Evolutionary conservation across 2,329 filamentous ascomycete genomes (phyloP), one percentile per base, ranked within the genome.

Genomic region (Aspergillus sp.): DNA sequence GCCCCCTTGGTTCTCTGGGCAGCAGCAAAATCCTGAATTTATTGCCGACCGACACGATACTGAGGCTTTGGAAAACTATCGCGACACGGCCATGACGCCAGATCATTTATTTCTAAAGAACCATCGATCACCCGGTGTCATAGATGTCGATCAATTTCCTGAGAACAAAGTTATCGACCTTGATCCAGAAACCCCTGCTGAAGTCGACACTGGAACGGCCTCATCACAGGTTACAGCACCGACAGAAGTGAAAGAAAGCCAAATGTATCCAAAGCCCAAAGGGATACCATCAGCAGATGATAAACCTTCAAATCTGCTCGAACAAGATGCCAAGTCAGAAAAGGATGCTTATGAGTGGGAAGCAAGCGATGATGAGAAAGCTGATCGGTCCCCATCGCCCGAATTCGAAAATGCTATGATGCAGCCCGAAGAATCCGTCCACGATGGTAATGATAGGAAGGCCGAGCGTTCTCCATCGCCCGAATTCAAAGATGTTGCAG

Each of bases 1-100:
- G 37, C 79, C 79, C 6, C 77, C 77, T 6, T 81, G 79, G 79
- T 81, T 81, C 60, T 68, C 71, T 49, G 73, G 71, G 6, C 68
- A 67, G n/a, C 67, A 64, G 37, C 62, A 68, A 3, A 69, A 33
- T 33, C 27, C 70, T 12, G 66, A 71, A 5, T 75, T 75, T 39
- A 66, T 73, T 21, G 31, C 56, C 1, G 71, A 75, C 57, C 59
- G 64, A 12, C 54, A 56, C 17, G 62, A 68, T 35, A 59, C 66
- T 44, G 51, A 60, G 39, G 58, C 66, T 63, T 56, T 70, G 63
- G 35, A 64, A 65, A 57, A 60, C 58, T 60, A 68, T 64, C 61
- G 59, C 55, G 62, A 62, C 47, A 55, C 41, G 53, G 50, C 57
- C 12, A 57, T 66, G 17, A 64, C 62, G 4, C 58, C 64, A 19